phyloP scores from a whole-genome alignment of 305 asterid species.

The Plantago lanceolata region DNA sequence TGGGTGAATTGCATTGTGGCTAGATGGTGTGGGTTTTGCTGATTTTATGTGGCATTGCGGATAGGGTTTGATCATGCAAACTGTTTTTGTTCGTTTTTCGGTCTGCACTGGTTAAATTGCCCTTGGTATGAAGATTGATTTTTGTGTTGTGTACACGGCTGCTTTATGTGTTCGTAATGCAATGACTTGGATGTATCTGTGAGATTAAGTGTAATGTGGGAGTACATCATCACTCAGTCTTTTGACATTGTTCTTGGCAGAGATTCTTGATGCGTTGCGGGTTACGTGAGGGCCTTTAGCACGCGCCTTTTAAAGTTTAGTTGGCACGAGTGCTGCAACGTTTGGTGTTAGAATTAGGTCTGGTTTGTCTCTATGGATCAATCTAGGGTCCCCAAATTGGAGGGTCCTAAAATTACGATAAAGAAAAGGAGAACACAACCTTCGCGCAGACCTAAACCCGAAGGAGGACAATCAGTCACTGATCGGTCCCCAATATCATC shows the following conservation, averaged over 20 bases:
- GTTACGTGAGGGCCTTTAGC: slow-evolving; percentile 15
- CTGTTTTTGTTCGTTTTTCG: too few species aligned
- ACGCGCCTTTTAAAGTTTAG: slow-evolving; percentile 12
- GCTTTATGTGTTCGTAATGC: too few species aligned
- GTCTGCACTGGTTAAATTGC: too few species aligned
- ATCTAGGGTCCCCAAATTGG: slow-evolving; percentile 42
- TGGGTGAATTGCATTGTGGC: too few species aligned
- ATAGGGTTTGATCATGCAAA: too few species aligned
- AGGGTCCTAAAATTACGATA: slow-evolving; percentile 37
- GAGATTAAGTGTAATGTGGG: slow-evolving; percentile 2
- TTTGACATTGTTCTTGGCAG: slow-evolving; percentile 24
- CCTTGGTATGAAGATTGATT: too few species aligned
- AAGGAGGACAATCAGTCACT: slow-evolving; percentile 41
- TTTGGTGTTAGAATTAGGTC: slow-evolving; percentile 18
- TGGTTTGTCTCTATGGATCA: slow-evolving; percentile 52
- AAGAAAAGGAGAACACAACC: slow-evolving; percentile 76
- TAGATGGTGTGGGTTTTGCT: too few species aligned
- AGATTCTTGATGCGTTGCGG: slow-evolving; percentile 26
- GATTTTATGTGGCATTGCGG: too few species aligned
- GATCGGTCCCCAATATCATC: slow-evolving; percentile 51
- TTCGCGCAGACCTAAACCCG: slow-evolving; percentile 71
- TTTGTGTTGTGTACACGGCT: too few species aligned
- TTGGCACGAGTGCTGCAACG: slow-evolving; percentile 19
- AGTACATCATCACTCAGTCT: background rate
- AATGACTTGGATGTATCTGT: background rate